These are phyloP conservation scores for Trichaptum fuscoviolaceum DNA, from an alignment of 768 basidiomycete species.

Conservation along the genomic window DNA sequence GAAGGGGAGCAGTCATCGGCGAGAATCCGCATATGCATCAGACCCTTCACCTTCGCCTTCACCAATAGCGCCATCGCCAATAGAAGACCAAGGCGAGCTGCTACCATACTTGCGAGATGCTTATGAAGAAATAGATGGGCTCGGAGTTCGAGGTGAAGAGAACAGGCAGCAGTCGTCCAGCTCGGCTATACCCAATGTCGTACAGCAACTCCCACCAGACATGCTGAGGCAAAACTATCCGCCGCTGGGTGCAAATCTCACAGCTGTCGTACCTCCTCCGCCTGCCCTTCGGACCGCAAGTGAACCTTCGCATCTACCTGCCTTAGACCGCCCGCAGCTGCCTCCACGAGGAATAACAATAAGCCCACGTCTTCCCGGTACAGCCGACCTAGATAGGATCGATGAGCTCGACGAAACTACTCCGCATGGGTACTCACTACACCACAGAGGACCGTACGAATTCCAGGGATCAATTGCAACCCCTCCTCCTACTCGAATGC, in stretches of 20 bases:
- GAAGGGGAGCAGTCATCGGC: neutral
- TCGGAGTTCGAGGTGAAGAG: constrained; percentile 29
- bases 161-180: constrained; percentile 22
- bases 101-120: constrained; percentile 18
- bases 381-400: constrained; percentile 53
- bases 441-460: constrained; percentile 76
- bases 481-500: neutral
- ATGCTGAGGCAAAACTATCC: constrained; percentile 30
- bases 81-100: neutral
- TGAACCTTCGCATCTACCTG: neutral
- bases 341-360: neutral
- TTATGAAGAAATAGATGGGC: constrained; percentile 25
- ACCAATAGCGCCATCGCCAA: neutral
- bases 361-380: constrained; percentile 2
- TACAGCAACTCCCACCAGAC: constrained; percentile 28
- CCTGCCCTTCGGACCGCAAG: neutral
- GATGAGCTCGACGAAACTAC: constrained; percentile 77
- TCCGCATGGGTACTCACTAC: constrained; percentile 57
- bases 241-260: constrained; percentile 18
- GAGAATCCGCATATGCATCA: neutral
- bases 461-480: constrained; percentile 34
- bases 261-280: neutral
- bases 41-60: neutral
- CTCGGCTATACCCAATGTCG: constrained; percentile 30
- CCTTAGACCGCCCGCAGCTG: neutral